These are phyloP conservation scores for Xylariomycetidae sp. DNA, from an alignment of 2,329 filamentous ascomycete genomes.

Conservation along the genomic window DNA sequence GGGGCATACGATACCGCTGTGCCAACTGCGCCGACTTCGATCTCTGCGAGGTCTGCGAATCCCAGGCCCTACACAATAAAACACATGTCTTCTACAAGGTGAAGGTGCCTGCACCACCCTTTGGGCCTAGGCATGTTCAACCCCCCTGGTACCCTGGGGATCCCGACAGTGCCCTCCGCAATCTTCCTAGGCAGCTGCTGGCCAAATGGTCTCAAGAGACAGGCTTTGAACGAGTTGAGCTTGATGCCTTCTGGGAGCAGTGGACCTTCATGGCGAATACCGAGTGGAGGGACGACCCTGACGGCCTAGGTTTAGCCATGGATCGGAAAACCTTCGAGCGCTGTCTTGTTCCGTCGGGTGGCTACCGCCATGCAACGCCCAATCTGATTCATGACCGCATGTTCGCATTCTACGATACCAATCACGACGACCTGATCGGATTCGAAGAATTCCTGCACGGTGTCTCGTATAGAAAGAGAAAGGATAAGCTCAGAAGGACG, in stretches of 20 bases:
- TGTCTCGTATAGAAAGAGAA: conserved; percentile 63
- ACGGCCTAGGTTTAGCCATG: conserved; percentile 74
- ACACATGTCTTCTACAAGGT: conserved; percentile 98
- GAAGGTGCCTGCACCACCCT: conserved; percentile 78
- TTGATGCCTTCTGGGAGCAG: conserved; percentile 94
- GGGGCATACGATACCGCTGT: conserved; percentile 88
- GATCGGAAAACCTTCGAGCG: conserved; percentile 90
- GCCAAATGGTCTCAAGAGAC: conserved; percentile 67
- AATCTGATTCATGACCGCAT: conserved; percentile 94
- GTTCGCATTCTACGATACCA: conserved; percentile 94
- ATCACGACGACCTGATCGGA: conserved; percentile 80
- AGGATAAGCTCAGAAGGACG: conserved; percentile 66
- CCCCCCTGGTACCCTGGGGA: conserved; percentile 87
- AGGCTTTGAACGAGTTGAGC: conserved; percentile 76
- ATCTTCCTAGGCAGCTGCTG: conserved; percentile 63
- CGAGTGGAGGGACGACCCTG: conserved; percentile 77
- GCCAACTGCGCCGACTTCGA: conserved; percentile 96
- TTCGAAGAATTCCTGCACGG: conserved; percentile 90
- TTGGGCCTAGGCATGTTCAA: conserved; percentile 75
- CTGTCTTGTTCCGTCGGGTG: conserved; percentile 81
- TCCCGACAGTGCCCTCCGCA: conserved; percentile 64
- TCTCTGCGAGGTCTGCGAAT: conserved; percentile 89
- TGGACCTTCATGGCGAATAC: conserved; percentile 91
- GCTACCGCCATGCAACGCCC: conserved; percentile 70
- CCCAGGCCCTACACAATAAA: conserved; percentile 71